Evolutionary conservation across 2,329 filamentous ascomycete genomes (phyloP), one percentile per base, ranked within the genome.

Genomic region (Aspergillus oerlinghausenensis): DNA sequence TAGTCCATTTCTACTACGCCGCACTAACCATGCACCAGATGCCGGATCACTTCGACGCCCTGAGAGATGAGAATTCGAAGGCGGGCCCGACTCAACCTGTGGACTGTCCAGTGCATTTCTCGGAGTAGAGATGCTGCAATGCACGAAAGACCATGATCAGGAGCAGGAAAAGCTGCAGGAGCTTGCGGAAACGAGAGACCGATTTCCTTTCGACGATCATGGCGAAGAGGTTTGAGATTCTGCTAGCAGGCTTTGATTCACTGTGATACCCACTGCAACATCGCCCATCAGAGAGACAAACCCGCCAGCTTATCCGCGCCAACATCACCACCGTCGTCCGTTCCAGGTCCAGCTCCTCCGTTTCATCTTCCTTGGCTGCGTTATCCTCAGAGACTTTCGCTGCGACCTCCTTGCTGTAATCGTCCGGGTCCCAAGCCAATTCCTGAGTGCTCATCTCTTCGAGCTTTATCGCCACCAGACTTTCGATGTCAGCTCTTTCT

Each of bases 1-100:
- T 64, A 26, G 55, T 68, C 4, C 63, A 70, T 47, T 65, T 23
- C 50, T 65, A 63, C 49, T 69, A 70, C 53, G 62, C 60, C 9
- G 59, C 64, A 8, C 56, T 66, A 29, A 70, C 67, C 2, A 65
- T 64, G 56, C 58, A 55, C 19, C 56, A 57, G 17, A 43, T 64
- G 2, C 62, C 60, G 17, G 61, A 67, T 55, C 63, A 69, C 52
- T 70, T 66, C 52, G 60, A 66, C 32, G 64, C 63, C 0, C 26
- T 68, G 4, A 38, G 60, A 19, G 26, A 48, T 48, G 59, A 63
- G 25, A 63, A 58, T 43, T 53, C 9, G 25, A 68, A 65, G 55
- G 61, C 54, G 9, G 25, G 32, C 26, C 29, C 35, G 40, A 11
- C 28, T 10, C 26, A 42, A 38, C 42, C 57, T n/a, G 49, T 43